Evolutionary conservation across 2,329 filamentous ascomycete species (phyloP).

Genomic region (Boeremia exigua): DNA sequence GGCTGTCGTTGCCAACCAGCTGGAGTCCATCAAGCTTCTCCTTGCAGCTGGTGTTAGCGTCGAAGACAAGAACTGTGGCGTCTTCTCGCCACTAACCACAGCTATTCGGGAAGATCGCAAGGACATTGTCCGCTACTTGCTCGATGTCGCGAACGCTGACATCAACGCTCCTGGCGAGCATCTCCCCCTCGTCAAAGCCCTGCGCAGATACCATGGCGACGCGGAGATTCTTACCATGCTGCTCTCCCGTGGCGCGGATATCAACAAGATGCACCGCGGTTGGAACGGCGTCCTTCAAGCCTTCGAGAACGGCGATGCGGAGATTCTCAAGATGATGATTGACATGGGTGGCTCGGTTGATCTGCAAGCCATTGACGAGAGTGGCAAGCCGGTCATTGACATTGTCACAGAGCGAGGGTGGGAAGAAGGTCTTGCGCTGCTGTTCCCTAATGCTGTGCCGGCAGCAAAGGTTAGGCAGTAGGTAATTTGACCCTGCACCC

Average conservation of each 20-base stretch:
- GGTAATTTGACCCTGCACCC: slow-evolving; percentile 25
- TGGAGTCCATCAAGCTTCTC: slow-evolving; percentile 71
- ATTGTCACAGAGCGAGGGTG: slow-evolving; percentile 46
- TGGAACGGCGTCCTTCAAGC: slow-evolving; percentile 46
- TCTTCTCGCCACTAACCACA: slow-evolving; percentile 73
- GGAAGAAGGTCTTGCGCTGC: slow-evolving; percentile 43
- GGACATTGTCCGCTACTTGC: slow-evolving; percentile 66
- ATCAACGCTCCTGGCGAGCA: slow-evolving; percentile 73
- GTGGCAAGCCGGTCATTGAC: slow-evolving; percentile 39
- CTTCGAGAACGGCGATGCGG: slow-evolving; percentile 44
- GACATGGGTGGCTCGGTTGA: slow-evolving; percentile 44
- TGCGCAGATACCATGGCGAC: slow-evolving; percentile 66
- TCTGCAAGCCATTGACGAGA: slow-evolving; percentile 39
- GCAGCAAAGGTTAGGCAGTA: slow-evolving; percentile 30
- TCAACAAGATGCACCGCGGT: slow-evolving; percentile 61
- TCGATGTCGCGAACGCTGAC: slow-evolving; percentile 67
- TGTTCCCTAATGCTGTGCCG: slow-evolving; percentile 36
- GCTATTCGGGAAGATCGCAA: slow-evolving; percentile 68
- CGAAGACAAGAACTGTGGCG: slow-evolving; percentile 74
- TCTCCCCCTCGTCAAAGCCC: slow-evolving; percentile 72
- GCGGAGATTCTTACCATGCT: slow-evolving; percentile 68
- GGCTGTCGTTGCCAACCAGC: slow-evolving; percentile 70
- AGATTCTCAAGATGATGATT: slow-evolving; percentile 42
- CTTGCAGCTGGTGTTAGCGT: slow-evolving; percentile 69
- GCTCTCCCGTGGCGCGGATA: slow-evolving; percentile 68